These are phyloP conservation scores for Mycena haematopus DNA, from an alignment of 768 basidiomycete species.

Conservation along the genomic window DNA sequence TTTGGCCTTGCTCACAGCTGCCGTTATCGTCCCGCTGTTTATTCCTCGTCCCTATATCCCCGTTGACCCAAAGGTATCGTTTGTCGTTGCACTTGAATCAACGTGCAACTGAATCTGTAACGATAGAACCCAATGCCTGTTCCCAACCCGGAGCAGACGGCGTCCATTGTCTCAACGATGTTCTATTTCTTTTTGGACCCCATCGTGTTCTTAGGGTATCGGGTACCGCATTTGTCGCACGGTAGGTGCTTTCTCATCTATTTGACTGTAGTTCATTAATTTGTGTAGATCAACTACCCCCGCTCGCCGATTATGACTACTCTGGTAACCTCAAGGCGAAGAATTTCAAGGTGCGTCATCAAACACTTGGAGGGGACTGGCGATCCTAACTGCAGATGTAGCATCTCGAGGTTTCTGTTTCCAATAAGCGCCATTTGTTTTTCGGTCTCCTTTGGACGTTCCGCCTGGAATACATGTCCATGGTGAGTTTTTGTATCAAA, in stretches of 20 bases:
- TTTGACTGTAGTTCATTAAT: background rate
- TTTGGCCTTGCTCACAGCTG: conserved; percentile 49
- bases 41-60: conserved; percentile 65
- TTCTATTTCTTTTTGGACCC: conserved; percentile 63
- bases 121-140: conserved; percentile 40
- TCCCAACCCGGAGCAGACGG: conserved; percentile 56
- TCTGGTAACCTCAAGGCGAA: background rate
- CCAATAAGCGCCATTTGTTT: conserved; percentile 36
- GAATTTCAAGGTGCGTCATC: background rate
- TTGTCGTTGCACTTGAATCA: background rate
- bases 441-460: conserved; percentile 52
- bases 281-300: background rate
- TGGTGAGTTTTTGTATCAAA: conserved; percentile 20
- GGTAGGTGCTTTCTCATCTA: conserved; percentile 6
- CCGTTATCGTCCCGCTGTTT: conserved; percentile 57
- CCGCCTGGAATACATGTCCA: conserved; percentile 33
- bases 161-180: conserved; percentile 50
- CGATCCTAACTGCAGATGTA: background rate
- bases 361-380: background rate
- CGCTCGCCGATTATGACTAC: conserved; percentile 32
- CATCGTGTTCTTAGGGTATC: conserved; percentile 50
- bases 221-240: conserved; percentile 48
- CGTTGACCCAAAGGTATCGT: conserved; percentile 52
- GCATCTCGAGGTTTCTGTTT: conserved; percentile 23
- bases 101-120: background rate